phyloP scores from a whole-genome alignment of 805 yeast genomes.

The Saccharomyces eubayanus region DNA sequence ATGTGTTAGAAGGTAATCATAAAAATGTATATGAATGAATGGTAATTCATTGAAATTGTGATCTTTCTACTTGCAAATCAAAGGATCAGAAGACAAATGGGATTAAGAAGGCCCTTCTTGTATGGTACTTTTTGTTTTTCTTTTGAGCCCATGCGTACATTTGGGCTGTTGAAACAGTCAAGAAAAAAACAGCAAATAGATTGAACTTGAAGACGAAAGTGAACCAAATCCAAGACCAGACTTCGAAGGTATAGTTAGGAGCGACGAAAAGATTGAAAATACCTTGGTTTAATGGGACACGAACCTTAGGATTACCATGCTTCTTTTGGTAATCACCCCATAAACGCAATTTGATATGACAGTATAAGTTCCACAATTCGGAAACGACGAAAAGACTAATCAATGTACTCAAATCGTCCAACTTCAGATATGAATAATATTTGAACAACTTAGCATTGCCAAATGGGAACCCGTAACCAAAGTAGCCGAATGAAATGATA shows the following conservation, averaged over 20 bases:
- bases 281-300: conserved; percentile 59
- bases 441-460: conserved; percentile 12
- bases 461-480: conserved; percentile 38
- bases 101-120: conserved; percentile 65
- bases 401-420: conserved; percentile 23
- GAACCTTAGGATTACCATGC: conserved; percentile 28
- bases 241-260: conserved; percentile 91
- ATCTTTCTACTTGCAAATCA: background rate
- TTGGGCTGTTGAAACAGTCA: conserved; percentile 62
- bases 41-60: background rate
- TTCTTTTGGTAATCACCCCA: conserved; percentile 34
- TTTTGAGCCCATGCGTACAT: conserved; percentile 90
- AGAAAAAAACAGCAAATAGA: conserved; percentile 66
- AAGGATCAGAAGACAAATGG: conserved; percentile 54
- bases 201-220: conserved; percentile 62
- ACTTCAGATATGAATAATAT: conserved; percentile 10
- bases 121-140: conserved; percentile 76
- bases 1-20: background rate
- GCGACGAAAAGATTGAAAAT: conserved; percentile 75
- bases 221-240: conserved; percentile 62
- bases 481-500: conserved; percentile 41
- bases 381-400: conserved; percentile 44
- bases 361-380: conserved; percentile 63
- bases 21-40: background rate
- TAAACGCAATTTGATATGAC: conserved; percentile 61